Percentiles rank a stretch among this genome's conserved stretches.
phyloP scores from a whole-genome alignment of 768 basidiomycete genomes.

The Auricularia sp. region DNA sequence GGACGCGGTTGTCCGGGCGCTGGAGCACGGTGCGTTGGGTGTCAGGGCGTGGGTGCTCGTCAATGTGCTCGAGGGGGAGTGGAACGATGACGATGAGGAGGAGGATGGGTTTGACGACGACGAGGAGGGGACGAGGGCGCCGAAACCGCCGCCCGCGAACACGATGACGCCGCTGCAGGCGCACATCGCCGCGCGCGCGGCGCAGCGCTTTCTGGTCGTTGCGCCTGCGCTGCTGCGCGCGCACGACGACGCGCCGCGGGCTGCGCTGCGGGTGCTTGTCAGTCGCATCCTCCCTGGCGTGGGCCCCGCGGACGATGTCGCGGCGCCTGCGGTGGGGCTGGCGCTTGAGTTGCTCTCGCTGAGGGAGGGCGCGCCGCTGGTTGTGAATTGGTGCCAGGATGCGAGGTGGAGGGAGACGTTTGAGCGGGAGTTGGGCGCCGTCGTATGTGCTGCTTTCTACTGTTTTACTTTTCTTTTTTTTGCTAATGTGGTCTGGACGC shows the following conservation, averaged over 20 bases:
- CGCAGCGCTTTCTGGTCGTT: slow-evolving; percentile 30
- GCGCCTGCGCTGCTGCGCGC: slow-evolving; percentile 21
- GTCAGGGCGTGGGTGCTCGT: background rate
- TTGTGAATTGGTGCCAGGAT: slow-evolving; percentile 30
- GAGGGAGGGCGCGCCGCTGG: slow-evolving; percentile 7
- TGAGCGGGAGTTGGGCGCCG: slow-evolving; percentile 28
- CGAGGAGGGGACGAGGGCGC: slow-evolving; percentile 40
- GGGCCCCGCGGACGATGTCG: slow-evolving; percentile 23
- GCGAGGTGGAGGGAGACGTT: slow-evolving; percentile 34
- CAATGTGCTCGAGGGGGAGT: slow-evolving; percentile 2
- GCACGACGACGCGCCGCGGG: slow-evolving; percentile 10
- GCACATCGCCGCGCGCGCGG: slow-evolving; percentile 37
- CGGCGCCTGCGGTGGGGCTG: slow-evolving; percentile 31
- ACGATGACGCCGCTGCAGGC: slow-evolving; percentile 35
- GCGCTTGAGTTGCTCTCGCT: slow-evolving; percentile 29
- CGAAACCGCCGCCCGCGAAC: slow-evolving; percentile 16
- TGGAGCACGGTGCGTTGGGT: background rate
- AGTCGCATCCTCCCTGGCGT: slow-evolving; percentile 39
- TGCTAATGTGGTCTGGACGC: too few species aligned
- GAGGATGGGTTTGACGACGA: slow-evolving; percentile 4
- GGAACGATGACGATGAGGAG: too few species aligned
- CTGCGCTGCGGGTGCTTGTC: slow-evolving; percentile 30
- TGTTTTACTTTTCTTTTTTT: background rate
- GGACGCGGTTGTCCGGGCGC: background rate
- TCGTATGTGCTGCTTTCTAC: slow-evolving; percentile 24